These are phyloP conservation scores for Aspergillus kassunensis DNA, from an alignment of 495 filamentous ascomycete genomes.

Conservation along the genomic window DNA sequence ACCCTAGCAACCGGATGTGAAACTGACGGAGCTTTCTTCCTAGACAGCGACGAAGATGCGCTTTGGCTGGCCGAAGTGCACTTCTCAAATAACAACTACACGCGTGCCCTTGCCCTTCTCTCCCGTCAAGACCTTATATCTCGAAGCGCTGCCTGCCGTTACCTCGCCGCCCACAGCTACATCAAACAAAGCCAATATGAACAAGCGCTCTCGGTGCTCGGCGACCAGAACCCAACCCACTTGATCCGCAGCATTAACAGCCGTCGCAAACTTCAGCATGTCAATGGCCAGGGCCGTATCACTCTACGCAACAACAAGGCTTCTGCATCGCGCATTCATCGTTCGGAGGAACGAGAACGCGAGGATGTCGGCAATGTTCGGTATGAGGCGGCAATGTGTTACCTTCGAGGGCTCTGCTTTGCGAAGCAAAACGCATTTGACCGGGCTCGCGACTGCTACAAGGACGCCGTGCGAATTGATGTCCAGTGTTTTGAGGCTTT, in stretches of 20 bases:
- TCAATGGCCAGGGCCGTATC: conserved; percentile 48
- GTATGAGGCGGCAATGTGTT: conserved; percentile 97
- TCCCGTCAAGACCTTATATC: conserved; percentile 77
- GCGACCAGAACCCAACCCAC: conserved; percentile 87
- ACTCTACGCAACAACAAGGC: conserved; percentile 45
- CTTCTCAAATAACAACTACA: conserved; percentile 90
- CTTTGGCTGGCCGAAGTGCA: conserved; percentile 95
- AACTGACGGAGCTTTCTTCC: conserved; percentile 10
- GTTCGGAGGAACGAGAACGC: conserved; percentile 58
- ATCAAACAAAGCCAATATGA: conserved; percentile 87
- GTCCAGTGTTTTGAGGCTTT: conserved; percentile 98
- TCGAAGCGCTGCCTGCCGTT: conserved; percentile 80
- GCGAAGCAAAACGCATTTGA: conserved; percentile 98
- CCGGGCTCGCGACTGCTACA: conserved; percentile 96
- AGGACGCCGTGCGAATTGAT: conserved; percentile 92
- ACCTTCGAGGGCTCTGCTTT: conserved; percentile 86
- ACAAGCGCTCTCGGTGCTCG: conserved; percentile 81
- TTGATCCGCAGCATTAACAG: conserved; percentile 67
- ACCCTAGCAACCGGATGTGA: not conserved
- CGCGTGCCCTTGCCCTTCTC: conserved; percentile 78
- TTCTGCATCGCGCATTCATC: conserved; percentile 47
- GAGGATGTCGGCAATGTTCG: conserved; percentile 70
- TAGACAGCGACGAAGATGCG: conserved; percentile 85
- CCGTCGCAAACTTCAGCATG: conserved; percentile 55
- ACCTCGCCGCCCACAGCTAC: conserved; percentile 88